These are phyloP conservation scores for Barbarea vulgaris DNA, from an alignment of 345 rosid genomes.

Conservation along the genomic window DNA sequence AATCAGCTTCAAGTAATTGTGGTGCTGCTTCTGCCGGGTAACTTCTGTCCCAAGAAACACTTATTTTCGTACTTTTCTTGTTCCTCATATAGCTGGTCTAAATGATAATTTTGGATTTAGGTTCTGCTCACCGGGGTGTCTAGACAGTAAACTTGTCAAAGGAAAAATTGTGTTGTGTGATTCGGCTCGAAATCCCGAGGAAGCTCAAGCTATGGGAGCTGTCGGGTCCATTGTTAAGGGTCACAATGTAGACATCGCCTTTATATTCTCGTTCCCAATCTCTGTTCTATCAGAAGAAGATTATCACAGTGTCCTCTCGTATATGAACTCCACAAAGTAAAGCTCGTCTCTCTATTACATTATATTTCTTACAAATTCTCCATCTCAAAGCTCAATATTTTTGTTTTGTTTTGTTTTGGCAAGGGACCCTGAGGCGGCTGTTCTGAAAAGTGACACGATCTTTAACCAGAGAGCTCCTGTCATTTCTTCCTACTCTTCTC, in stretches of 20 bases:
- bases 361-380: neutral
- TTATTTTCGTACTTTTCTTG: neutral
- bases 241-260: neutral
- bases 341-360: neutral
- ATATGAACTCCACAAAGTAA: slow-evolving; percentile 46
- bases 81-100: neutral
- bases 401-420: neutral
- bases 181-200: neutral
- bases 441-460: slow-evolving; percentile 40
- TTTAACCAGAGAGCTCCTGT: slow-evolving; percentile 40
- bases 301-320: slow-evolving; percentile 29
- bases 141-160: slow-evolving; percentile 39
- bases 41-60: slow-evolving; percentile 8
- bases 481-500: slow-evolving; percentile 50
- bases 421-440: slow-evolving; percentile 36
- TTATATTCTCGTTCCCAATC: slow-evolving; percentile 39
- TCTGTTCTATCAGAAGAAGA: neutral
- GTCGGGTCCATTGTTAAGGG: slow-evolving; percentile 20
- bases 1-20: slow-evolving; percentile 22
- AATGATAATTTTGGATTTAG: slow-evolving; percentile 25
- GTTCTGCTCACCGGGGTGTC: slow-evolving; percentile 30
- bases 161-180: slow-evolving; percentile 53
- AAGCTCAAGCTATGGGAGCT: slow-evolving; percentile 41
- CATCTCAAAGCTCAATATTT: neutral
- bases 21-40: slow-evolving; percentile 28